These are phyloP conservation scores for Xylariales sp. DNA, from an alignment of 2,329 filamentous ascomycete genomes.

Conservation along the genomic window DNA sequence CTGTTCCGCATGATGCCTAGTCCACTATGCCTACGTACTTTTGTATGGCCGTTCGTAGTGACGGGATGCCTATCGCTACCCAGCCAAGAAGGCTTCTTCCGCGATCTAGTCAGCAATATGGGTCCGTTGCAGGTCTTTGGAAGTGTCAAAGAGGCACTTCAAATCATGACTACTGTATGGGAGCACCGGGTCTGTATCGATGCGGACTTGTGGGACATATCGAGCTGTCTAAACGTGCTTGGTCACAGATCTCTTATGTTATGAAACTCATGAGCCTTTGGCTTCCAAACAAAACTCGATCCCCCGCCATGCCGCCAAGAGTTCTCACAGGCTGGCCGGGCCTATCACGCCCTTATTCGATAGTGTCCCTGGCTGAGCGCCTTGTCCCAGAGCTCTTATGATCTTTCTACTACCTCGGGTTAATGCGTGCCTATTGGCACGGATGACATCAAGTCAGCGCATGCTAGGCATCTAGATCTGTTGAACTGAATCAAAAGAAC, in stretches of 20 bases:
- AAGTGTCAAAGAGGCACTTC: slow-evolving; percentile 18
- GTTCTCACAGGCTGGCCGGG: too few relatives aligned
- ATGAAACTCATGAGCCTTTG: not conserved
- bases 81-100: slow-evolving; percentile 20
- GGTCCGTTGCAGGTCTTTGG: slow-evolving; percentile 21
- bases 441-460: too few relatives aligned
- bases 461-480: too few relatives aligned
- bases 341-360: too few relatives aligned
- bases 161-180: slow-evolving; percentile 21
- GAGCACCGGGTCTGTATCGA: slow-evolving; percentile 13
- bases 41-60: slow-evolving; percentile 24
- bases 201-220: slow-evolving; percentile 19
- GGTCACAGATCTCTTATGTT: slow-evolving; percentile 13
- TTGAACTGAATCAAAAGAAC: too few relatives aligned
- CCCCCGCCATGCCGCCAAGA: not conserved
- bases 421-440: too few relatives aligned
- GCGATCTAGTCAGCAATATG: slow-evolving; percentile 17
- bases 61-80: slow-evolving; percentile 21
- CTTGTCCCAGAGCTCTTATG: too few relatives aligned
- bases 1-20: slow-evolving; percentile 16
- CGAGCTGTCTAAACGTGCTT: slow-evolving; percentile 19
- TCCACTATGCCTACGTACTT: slow-evolving; percentile 19
- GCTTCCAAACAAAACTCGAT: not conserved
- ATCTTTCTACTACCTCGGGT: too few relatives aligned
- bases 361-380: too few relatives aligned